phyloP scores from a whole-genome alignment of 1,139 yeast genomes.

The Magnusiomyces tetraspermus region DNA sequence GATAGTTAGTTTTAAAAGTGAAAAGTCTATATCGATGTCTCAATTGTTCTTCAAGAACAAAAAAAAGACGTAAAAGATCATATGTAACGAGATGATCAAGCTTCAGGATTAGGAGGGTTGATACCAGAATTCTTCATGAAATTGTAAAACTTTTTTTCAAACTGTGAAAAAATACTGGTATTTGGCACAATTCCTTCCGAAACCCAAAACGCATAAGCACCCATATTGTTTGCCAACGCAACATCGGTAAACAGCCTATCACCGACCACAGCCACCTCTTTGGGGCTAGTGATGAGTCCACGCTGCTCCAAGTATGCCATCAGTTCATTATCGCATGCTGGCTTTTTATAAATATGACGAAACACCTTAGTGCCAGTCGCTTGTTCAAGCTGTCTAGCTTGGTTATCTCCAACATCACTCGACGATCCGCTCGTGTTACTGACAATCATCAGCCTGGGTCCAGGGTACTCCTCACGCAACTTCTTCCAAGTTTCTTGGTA shows the following conservation, averaged over 20 bases:
- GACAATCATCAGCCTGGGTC: conserved; percentile 58
- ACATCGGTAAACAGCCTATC: conserved; percentile 87
- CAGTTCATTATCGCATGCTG: conserved; percentile 75
- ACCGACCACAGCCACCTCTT: conserved; percentile 76
- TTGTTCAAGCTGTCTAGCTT: conserved; percentile 56
- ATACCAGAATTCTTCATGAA: conserved; percentile 12
- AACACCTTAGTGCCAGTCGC: conserved; percentile 71
- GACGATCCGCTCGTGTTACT: conserved; percentile 91
- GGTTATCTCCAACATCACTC: conserved; percentile 53
- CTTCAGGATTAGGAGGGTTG: not conserved
- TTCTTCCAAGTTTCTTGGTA: conserved; percentile 50
- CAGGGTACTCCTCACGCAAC: conserved; percentile 50
- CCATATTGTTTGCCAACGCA: conserved; percentile 91
- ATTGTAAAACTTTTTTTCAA: conserved; percentile 24
- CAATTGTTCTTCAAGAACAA: no score
- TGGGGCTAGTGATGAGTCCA: conserved; percentile 38
- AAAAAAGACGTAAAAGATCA: no score
- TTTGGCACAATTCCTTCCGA: conserved; percentile 62
- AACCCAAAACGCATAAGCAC: conserved; percentile 78
- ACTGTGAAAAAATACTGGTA: conserved; percentile 38
- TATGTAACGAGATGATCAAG: no score
- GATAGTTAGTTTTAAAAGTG: no score
- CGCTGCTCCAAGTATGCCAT: conserved; percentile 42
- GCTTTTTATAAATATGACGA: conserved; percentile 70
- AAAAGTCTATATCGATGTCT: no score